Evolutionary conservation across 2,329 filamentous ascomycete genomes (phyloP).

Genomic region (Didymosphaeria variabile): DNA sequence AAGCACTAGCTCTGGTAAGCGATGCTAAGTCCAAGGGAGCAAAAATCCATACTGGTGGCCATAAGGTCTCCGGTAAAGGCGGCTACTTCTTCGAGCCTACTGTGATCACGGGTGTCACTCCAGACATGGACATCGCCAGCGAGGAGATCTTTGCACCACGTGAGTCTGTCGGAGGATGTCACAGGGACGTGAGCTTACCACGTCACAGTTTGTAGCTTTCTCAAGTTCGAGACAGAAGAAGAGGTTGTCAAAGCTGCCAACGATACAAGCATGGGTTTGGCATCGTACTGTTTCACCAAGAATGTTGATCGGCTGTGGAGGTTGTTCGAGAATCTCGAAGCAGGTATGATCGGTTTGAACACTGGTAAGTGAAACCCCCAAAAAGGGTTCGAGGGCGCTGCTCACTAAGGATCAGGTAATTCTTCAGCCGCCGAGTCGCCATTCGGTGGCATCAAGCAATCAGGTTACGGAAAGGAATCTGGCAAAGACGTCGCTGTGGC

Average conservation of each 20-base stretch:
- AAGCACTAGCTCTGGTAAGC: slow-evolving; percentile 67
- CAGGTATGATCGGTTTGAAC: slow-evolving; percentile 75
- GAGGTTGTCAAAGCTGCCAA: slow-evolving; percentile 69
- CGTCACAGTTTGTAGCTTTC: slow-evolving; percentile 57
- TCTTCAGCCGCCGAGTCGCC: slow-evolving; percentile 72
- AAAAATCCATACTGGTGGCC: slow-evolving; percentile 69
- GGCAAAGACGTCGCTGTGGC: slow-evolving; percentile 72
- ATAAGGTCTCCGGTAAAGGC: slow-evolving; percentile 55
- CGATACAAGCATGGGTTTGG: slow-evolving; percentile 70
- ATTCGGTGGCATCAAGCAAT: slow-evolving; percentile 74
- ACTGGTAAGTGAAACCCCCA: slow-evolving; percentile 55
- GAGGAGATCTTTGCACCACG: slow-evolving; percentile 75
- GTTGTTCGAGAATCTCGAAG: slow-evolving; percentile 72
- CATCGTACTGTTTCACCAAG: slow-evolving; percentile 74
- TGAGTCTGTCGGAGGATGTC: slow-evolving; percentile 19
- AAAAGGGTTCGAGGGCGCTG: background rate
- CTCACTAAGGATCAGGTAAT: slow-evolving; percentile 56
- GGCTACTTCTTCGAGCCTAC: slow-evolving; percentile 78
- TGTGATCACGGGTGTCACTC: slow-evolving; percentile 67
- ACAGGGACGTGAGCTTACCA: slow-evolving; percentile 25
- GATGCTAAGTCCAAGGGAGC: slow-evolving; percentile 72
- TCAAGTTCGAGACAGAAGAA: slow-evolving; percentile 72
- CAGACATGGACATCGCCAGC: slow-evolving; percentile 63
- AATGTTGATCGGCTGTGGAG: slow-evolving; percentile 72
- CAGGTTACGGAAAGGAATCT: slow-evolving; percentile 72